Evolutionary conservation across 2,329 filamentous ascomycete genomes (phyloP), one percentile per base, ranked within the genome.

Genomic region (Fusarium sp.): DNA sequence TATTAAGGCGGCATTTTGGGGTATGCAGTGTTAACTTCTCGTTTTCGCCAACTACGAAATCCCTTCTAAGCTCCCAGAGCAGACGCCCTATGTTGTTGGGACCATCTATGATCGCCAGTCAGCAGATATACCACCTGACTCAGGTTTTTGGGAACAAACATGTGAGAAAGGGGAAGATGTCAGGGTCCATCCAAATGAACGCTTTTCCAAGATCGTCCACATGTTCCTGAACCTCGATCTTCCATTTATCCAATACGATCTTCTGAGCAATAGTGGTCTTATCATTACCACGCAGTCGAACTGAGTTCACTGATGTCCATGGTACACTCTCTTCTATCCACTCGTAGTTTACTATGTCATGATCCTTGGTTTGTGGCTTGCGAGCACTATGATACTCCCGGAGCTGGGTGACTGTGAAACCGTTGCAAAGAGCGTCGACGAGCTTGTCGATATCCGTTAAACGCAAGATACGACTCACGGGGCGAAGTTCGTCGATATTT

Each of bases 171-270:
- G 77, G 70, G 66, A 87, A 87, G 56, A 84, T 81, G 3, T 78
- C 59, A 17, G 81, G 80, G 17, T 78, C 75, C 25, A 89, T 70
- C 65, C 73, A 79, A 11, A 89, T 64, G 5, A 77, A 78, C 3
- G 82, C 75, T 36, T 80, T 78, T 10, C 87, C 88, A 7, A 83
- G 75, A 10, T 80, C 80, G 25, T 83, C 80, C 18, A 83, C 74
- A 20, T 86, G 75, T 68, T 88, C 85, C 59, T 82, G 80, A 5
- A 85, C 82, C 13, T 84, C 81, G n/a, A 90, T 70, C 6, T 80
- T 82, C 88, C 88, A 90, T 64, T 82, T 84, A 29, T 83, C 78
- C 17, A 82, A 81, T 80, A 90, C 80, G 58, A 90, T 78, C 61
- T 78, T 79, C 20, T 84, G 68, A 1, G 80, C 84, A 15, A 84